A percentile compares a stretch with the other conserved stretches of the same genome.
Conservation (phyloP, 441 rosid species). For the Breynia disticha region DNA sequence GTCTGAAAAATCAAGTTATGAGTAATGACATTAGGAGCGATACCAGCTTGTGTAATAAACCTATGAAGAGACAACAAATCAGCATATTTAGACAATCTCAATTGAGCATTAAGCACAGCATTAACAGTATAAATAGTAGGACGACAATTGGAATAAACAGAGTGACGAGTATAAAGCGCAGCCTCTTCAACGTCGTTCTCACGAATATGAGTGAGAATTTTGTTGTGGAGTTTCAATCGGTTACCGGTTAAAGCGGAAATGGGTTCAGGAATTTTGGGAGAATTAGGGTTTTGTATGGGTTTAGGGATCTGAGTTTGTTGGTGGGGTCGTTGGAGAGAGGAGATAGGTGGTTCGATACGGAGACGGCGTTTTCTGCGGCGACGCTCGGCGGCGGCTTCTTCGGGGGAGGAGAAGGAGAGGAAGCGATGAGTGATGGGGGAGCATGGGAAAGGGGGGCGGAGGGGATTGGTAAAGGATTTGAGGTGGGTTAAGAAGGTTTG, state of each 20-base stretch:
- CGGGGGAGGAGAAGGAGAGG: slow-evolving; percentile 74
- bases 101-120: slow-evolving; percentile 70
- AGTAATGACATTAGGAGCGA: slow-evolving; percentile 69
- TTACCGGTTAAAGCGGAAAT: slow-evolving; percentile 58
- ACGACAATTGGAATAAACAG: slow-evolving; percentile 83
- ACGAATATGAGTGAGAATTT: slow-evolving; percentile 56
- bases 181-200: slow-evolving; percentile 83
- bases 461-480: slow-evolving; percentile 23
- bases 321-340: slow-evolving; percentile 48
- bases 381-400: slow-evolving; percentile 89
- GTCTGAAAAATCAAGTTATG: slow-evolving; percentile 70
- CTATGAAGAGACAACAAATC: slow-evolving; percentile 68
- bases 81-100: slow-evolving; percentile 64
- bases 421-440: slow-evolving; percentile 31
- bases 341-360: slow-evolving; percentile 73
- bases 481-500: slow-evolving; percentile 39
- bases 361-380: slow-evolving; percentile 83
- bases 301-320: slow-evolving; percentile 34
- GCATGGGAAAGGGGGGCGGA: slow-evolving; percentile 12
- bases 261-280: slow-evolving; percentile 74
- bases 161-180: slow-evolving; percentile 81
- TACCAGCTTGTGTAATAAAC: slow-evolving; percentile 68
- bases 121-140: slow-evolving; percentile 82
- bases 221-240: slow-evolving; percentile 78
- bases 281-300: slow-evolving; percentile 65